Conservation (phyloP, 2,329 filamentous ascomycete species). For the Trichoderma atrobrunneum region DNA sequence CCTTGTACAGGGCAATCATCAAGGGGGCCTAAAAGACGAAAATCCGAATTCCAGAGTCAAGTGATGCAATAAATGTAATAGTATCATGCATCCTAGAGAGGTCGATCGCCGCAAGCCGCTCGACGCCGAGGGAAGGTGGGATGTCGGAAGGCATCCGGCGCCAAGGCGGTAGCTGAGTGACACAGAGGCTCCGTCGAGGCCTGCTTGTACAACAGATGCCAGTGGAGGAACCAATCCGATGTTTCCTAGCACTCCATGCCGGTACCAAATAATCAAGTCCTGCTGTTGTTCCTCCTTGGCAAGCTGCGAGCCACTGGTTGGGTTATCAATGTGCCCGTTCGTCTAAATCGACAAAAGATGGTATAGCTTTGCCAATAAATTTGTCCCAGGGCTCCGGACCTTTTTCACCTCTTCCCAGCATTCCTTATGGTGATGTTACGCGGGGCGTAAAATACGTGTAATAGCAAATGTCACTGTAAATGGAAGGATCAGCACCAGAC, state of each 20-base stretch:
- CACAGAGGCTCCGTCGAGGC: neutral
- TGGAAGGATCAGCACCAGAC: neutral
- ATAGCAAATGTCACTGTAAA: neutral
- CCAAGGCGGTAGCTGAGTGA: slow-evolving; percentile 15
- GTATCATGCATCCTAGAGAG: neutral
- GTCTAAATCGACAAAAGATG: neutral
- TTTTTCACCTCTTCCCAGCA: neutral
- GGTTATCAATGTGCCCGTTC: neutral
- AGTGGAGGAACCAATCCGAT: neutral
- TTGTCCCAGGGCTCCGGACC: neutral
- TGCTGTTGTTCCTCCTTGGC: neutral
- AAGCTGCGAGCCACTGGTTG: neutral
- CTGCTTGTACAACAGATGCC: neutral
- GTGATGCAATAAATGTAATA: slow-evolving; percentile 1
- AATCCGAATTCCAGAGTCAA: neutral
- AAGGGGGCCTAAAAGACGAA: neutral
- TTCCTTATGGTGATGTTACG: neutral
- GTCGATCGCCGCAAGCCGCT: slow-evolving; percentile 1
- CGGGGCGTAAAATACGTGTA: neutral
- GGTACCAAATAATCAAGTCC: neutral
- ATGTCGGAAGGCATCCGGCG: slow-evolving; percentile 16
- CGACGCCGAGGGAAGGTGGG: neutral
- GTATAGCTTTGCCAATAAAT: neutral
- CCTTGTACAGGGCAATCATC: neutral
- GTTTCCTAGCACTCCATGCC: neutral